Conservation (phyloP, 371 early-diverging fungal genomes). For the Mortierella sp. region DNA sequence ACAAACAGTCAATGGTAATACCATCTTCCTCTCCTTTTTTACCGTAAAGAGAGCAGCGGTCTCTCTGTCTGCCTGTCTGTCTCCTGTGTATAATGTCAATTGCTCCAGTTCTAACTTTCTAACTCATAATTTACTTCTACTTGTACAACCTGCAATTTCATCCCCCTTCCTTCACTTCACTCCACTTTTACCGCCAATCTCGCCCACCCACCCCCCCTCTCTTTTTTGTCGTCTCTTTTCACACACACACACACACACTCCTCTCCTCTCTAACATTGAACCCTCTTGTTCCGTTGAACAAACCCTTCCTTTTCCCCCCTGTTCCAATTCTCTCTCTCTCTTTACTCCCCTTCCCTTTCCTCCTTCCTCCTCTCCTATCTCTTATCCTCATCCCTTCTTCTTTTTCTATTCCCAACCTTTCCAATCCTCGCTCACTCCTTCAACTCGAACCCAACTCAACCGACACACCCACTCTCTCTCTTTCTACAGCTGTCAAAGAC, state of each 20-base stretch:
- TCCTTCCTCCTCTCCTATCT: neutral
- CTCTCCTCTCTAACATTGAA: neutral
- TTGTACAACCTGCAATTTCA: neutral
- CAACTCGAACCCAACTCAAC: neutral
- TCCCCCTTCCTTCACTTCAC: neutral
- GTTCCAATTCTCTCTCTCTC: neutral
- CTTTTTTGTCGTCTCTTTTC: neutral
- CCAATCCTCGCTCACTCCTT: neutral
- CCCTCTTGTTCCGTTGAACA: neutral
- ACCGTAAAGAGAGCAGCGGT: neutral
- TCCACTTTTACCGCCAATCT: neutral
- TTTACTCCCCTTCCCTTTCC: neutral
- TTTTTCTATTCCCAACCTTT: neutral
- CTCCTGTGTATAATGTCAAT: neutral
- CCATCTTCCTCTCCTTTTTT: neutral
- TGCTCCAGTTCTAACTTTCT: neutral
- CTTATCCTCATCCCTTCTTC: neutral
- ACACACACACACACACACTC: neutral
- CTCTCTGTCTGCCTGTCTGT: neutral
- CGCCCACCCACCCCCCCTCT: neutral
- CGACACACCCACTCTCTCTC: neutral
- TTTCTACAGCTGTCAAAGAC: neutral
- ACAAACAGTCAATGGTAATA: constrained; percentile 19
- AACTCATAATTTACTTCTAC: neutral
- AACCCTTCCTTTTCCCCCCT: neutral